Percentiles rank a stretch among this genome's conserved stretches.
Conservation (phyloP, 345 rosid species). For the Brassica cretica region DNA sequence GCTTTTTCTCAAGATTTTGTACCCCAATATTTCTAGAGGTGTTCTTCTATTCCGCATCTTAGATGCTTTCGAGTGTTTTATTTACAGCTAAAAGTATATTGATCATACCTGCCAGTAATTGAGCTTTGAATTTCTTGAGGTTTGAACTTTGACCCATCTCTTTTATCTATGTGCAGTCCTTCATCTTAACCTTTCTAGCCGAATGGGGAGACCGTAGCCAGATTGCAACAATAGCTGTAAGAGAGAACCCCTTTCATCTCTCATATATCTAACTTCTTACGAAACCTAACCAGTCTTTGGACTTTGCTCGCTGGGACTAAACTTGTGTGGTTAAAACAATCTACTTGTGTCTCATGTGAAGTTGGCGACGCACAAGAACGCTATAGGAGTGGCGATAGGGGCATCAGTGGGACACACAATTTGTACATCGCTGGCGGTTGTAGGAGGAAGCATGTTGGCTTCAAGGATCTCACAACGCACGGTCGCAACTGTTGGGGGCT, state of each 20-base stretch:
- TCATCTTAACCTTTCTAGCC: conserved; percentile 88
- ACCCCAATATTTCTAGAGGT: conserved; percentile 99
- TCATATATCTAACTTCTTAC: not conserved
- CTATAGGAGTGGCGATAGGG: conserved; percentile 87
- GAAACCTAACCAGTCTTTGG: not conserved
- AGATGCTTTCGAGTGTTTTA: conserved; percentile 3
- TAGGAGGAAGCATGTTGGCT: conserved; percentile 98
- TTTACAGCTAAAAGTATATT: not conserved
- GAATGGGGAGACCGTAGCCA: conserved; percentile 99
- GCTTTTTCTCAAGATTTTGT: conserved; percentile 88
- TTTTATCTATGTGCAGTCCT: conserved; percentile 59
- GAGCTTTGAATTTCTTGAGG: not conserved
- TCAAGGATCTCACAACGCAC: conserved; percentile 94
- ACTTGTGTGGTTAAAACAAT: not conserved
- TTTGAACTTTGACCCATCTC: conserved; percentile 9
- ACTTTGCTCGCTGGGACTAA: not conserved
- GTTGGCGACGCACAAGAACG: conserved; percentile 98
- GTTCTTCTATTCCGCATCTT: not conserved
- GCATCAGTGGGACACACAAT: conserved; percentile 83
- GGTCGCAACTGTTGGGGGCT: conserved; percentile 87
- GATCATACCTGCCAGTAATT: not conserved
- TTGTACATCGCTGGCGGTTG: conserved; percentile 91
- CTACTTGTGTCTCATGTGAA: conserved; percentile 40
- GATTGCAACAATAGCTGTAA: conserved; percentile 99
- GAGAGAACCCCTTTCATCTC: conserved; percentile 32